Evolutionary conservation across 2,329 filamentous ascomycete genomes (phyloP).

Genomic region (Xylariaceae sp.): DNA sequence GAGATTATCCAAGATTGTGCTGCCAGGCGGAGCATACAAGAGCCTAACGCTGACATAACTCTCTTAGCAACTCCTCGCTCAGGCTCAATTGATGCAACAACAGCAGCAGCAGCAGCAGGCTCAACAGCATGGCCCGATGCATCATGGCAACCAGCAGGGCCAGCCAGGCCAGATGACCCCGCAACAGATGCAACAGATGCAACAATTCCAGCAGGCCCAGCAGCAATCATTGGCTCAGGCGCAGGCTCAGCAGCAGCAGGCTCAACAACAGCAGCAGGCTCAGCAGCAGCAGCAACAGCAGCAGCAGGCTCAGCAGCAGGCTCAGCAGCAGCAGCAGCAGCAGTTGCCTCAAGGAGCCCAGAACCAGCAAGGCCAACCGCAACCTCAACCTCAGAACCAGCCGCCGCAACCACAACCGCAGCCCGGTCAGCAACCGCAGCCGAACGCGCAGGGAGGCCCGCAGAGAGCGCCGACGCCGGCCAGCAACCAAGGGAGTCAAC

Average conservation of each 20-base stretch:
- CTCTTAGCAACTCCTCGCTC: slow-evolving; percentile 15
- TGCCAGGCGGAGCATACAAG: neutral
- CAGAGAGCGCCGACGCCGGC: slow-evolving; percentile 25
- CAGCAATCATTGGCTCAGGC: slow-evolving; percentile 35
- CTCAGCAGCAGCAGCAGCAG: slow-evolving; percentile 28
- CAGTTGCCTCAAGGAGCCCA: slow-evolving; percentile 33
- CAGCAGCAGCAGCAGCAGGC: slow-evolving; percentile 34
- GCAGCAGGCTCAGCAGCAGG: slow-evolving; percentile 15
- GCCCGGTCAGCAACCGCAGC: slow-evolving; percentile 28
- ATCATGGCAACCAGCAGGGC: slow-evolving; percentile 30
- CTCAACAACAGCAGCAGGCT: slow-evolving; percentile 24
- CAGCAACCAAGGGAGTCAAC: slow-evolving; percentile 32
- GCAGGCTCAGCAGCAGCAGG: slow-evolving; percentile 35
- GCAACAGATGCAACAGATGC: slow-evolving; percentile 37
- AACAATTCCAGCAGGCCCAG: slow-evolving; percentile 33
- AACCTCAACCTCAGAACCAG: slow-evolving; percentile 8
- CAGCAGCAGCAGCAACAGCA: slow-evolving; percentile 6
- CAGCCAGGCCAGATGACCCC: slow-evolving; percentile 35
- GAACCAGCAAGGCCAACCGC: slow-evolving; percentile 32
- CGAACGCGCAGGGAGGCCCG: slow-evolving; percentile 19
- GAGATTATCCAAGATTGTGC: too few species aligned
- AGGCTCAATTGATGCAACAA: slow-evolving; percentile 31
- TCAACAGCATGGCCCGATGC: slow-evolving; percentile 39
- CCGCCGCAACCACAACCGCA: slow-evolving; percentile 11
- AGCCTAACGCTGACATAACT: neutral